These are phyloP conservation scores for Violaceomyces palustris DNA, from an alignment of 1,284 basidiomycete species.

Conservation along the genomic window DNA sequence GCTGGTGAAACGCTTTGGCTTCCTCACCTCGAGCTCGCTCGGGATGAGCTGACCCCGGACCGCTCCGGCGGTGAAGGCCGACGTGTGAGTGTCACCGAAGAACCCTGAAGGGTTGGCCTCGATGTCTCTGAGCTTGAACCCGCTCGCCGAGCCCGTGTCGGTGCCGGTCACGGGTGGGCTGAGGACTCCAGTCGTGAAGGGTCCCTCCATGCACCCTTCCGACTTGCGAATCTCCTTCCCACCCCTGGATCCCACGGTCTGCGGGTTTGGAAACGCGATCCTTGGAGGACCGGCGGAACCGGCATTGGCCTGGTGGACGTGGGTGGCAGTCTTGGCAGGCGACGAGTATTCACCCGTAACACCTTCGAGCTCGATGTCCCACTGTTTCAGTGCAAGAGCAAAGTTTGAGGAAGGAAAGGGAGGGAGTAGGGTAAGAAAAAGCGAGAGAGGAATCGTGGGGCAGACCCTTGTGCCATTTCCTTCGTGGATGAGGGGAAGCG, in stretches of 20 bases:
- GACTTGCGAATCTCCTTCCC: constrained; percentile 5
- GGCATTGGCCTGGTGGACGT: constrained; percentile 8
- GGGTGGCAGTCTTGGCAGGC: constrained; percentile 16
- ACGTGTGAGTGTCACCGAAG: constrained; percentile 18
- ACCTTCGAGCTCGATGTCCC: constrained; percentile 39
- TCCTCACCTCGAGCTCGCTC: constrained; percentile 8
- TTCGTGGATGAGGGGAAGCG: no score
- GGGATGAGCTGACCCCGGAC: constrained; percentile 14
- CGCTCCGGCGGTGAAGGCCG: constrained; percentile 5
- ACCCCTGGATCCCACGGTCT: constrained; percentile 1
- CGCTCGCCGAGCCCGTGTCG: constrained; percentile 10
- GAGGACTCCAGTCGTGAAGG: constrained; percentile 51
- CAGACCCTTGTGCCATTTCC: no score
- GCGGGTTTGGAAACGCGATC: constrained; percentile 15
- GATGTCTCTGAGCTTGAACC: constrained; percentile 12
- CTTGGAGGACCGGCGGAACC: constrained; percentile 13
- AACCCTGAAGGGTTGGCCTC: constrained; percentile 8
- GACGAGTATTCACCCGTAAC: constrained; percentile 17
- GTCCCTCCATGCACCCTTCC: constrained; percentile 47
- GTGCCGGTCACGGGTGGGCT: constrained; percentile 3
- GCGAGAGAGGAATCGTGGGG: no score
- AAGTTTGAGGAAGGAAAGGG: no score
- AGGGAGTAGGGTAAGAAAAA: no score
- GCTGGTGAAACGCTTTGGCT: constrained; percentile 6
- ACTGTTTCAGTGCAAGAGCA: no score